Evolutionary conservation across 108 stramenopile species (phyloP).

Genomic region (Schizochytrium sp.): DNA sequence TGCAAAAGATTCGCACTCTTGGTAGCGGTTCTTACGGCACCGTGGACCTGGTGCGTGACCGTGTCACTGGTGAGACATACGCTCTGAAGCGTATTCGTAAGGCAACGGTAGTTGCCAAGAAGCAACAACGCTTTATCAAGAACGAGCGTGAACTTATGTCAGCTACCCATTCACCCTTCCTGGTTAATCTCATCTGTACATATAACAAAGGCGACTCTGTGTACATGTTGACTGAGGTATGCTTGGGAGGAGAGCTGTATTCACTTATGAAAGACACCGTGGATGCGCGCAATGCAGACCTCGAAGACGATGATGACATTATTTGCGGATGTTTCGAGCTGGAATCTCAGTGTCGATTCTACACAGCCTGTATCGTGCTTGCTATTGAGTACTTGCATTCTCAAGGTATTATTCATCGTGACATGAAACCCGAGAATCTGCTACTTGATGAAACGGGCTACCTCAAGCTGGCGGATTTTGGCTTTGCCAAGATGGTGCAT

Average conservation of each 20-base stretch:
- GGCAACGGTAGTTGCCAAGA: slow-evolving; percentile 21
- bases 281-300: slow-evolving; percentile 15
- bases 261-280: slow-evolving; percentile 60
- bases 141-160: slow-evolving; percentile 78
- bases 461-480: slow-evolving; percentile 70
- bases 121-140: slow-evolving; percentile 61
- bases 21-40: slow-evolving; percentile 50
- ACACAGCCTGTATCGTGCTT: slow-evolving; percentile 60
- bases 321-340: slow-evolving; percentile 35
- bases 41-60: slow-evolving; percentile 33
- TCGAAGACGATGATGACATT: slow-evolving; percentile 44
- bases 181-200: slow-evolving; percentile 73
- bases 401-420: slow-evolving; percentile 70
- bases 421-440: slow-evolving; percentile 72
- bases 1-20: slow-evolving; percentile 31
- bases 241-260: slow-evolving; percentile 35
- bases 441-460: slow-evolving; percentile 65
- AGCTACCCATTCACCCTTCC: slow-evolving; percentile 74
- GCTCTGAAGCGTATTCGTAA: slow-evolving; percentile 49
- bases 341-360: slow-evolving; percentile 59
- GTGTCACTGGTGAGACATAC: slow-evolving; percentile 33
- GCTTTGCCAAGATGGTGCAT: slow-evolving; percentile 66
- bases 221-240: slow-evolving; percentile 78
- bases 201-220: slow-evolving; percentile 75
- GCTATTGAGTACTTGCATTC: slow-evolving; percentile 69